These are phyloP conservation scores for Rhododendron henanense DNA, from an alignment of 148 eudicot species.

Conservation along the genomic window DNA sequence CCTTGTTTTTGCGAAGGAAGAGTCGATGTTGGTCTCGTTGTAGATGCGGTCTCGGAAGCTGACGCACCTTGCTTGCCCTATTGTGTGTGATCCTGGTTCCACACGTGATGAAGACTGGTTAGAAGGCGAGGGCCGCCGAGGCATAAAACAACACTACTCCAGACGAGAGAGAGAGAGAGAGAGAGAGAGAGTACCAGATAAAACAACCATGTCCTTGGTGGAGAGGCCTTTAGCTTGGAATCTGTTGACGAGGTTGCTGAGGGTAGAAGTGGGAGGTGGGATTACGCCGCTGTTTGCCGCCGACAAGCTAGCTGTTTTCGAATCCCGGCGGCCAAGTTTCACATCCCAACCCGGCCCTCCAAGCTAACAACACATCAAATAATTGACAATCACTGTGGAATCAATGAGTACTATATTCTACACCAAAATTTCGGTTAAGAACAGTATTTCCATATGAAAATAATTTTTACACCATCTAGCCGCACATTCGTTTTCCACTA, in stretches of 20 bases:
- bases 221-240: conserved; percentile 55
- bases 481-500: neutral
- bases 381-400: neutral
- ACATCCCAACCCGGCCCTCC: conserved; percentile 63
- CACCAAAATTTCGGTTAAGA: neutral
- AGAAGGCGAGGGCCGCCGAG: neutral
- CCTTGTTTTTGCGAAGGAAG: conserved; percentile 32
- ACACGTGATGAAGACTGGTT: neutral
- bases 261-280: conserved; percentile 51
- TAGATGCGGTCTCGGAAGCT: conserved; percentile 47
- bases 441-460: neutral
- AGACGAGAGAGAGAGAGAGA: neutral
- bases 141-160: too few species aligned
- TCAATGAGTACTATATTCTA: neutral
- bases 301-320: conserved; percentile 43
- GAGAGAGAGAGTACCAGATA: conserved; percentile 40
- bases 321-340: conserved; percentile 58
- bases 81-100: conserved; percentile 53
- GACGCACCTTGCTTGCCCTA: conserved; percentile 57
- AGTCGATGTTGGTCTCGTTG: conserved; percentile 43
- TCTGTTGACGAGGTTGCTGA: conserved; percentile 36
- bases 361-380: conserved; percentile 30
- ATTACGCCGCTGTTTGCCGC: conserved; percentile 55
- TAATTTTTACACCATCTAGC: neutral
- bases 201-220: conserved; percentile 52